These are phyloP conservation scores for Thelonectria olida DNA, from an alignment of 2,329 filamentous ascomycete species.

Conservation along the genomic window DNA sequence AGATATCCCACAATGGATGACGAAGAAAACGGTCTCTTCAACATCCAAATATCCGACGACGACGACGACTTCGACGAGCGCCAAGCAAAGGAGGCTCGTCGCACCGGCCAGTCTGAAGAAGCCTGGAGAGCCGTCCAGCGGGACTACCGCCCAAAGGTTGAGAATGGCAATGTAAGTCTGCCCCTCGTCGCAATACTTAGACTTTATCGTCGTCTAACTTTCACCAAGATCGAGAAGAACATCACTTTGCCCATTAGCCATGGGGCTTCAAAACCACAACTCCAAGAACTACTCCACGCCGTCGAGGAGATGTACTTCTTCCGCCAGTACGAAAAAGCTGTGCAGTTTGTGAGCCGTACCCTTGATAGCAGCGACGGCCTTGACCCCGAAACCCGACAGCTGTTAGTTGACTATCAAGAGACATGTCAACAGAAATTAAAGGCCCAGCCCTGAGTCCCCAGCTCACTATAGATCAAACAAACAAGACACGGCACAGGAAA, in stretches of 20 bases:
- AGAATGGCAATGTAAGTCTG: constrained; percentile 62
- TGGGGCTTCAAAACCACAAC: constrained; percentile 54
- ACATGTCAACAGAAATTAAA: constrained; percentile 50
- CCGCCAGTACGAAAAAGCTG: constrained; percentile 55
- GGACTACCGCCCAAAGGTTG: constrained; percentile 58
- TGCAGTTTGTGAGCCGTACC: constrained; percentile 50
- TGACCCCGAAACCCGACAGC: constrained; percentile 53
- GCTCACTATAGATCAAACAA: no score
- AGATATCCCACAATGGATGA: constrained; percentile 38
- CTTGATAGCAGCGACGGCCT: constrained; percentile 47
- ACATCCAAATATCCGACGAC: constrained; percentile 45
- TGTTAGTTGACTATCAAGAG: constrained; percentile 53
- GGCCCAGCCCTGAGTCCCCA: constrained; percentile 14
- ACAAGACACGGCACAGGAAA: not conserved
- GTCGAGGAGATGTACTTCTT: constrained; percentile 68
- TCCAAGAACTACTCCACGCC: constrained; percentile 63
- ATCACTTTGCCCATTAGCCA: constrained; percentile 52
- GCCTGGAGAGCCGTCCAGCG: constrained; percentile 58
- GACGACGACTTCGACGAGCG: constrained; percentile 48
- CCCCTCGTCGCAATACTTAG: not conserved
- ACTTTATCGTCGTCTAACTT: not conserved
- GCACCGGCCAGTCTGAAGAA: constrained; percentile 58
- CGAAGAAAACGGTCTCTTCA: constrained; percentile 41
- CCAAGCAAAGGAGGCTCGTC: constrained; percentile 41
- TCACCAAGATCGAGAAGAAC: constrained; percentile 53